Evolutionary conservation across 2,329 filamentous ascomycete species (phyloP).

Genomic region (Scortechinia acanthostroma): DNA sequence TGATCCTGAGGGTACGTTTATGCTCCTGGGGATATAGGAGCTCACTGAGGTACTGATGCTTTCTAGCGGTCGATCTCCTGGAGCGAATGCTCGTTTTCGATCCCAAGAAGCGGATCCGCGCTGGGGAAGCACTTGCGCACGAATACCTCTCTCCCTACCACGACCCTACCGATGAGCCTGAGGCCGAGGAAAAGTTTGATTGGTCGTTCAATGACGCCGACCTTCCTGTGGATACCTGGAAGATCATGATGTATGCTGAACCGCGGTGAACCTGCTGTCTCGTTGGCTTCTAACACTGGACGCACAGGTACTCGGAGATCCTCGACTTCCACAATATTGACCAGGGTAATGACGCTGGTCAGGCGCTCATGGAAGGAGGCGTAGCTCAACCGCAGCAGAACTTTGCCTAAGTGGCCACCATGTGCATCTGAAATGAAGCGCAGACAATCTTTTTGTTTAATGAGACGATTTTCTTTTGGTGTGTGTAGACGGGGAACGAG

Average conservation of each 20-base stretch:
- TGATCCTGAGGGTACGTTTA: constrained; percentile 66
- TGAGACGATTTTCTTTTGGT: no score
- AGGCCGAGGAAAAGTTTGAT: constrained; percentile 94
- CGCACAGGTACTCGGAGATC: constrained; percentile 88
- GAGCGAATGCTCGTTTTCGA: constrained; percentile 98
- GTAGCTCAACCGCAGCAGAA: not conserved
- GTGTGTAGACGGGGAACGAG: no score
- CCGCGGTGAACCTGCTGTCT: constrained; percentile 6
- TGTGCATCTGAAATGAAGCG: not conserved
- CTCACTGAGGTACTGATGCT: constrained; percentile 1
- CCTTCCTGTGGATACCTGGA: constrained; percentile 97
- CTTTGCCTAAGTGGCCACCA: not conserved
- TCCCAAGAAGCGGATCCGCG: constrained; percentile 89
- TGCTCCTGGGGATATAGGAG: constrained; percentile 7
- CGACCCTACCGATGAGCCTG: constrained; percentile 91
- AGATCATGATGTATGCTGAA: constrained; percentile 90
- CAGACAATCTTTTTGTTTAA: not conserved
- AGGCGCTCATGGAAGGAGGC: not conserved
- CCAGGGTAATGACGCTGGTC: constrained; percentile 2
- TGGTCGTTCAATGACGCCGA: constrained; percentile 99
- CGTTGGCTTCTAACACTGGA: constrained; percentile 10
- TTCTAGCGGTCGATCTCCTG: constrained; percentile 77
- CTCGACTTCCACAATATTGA: constrained; percentile 97
- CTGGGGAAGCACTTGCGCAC: constrained; percentile 77
- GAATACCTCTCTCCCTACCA: constrained; percentile 95